These are phyloP conservation scores for Breynia disticha DNA, from an alignment of 441 rosid genomes.

Conservation along the genomic window DNA sequence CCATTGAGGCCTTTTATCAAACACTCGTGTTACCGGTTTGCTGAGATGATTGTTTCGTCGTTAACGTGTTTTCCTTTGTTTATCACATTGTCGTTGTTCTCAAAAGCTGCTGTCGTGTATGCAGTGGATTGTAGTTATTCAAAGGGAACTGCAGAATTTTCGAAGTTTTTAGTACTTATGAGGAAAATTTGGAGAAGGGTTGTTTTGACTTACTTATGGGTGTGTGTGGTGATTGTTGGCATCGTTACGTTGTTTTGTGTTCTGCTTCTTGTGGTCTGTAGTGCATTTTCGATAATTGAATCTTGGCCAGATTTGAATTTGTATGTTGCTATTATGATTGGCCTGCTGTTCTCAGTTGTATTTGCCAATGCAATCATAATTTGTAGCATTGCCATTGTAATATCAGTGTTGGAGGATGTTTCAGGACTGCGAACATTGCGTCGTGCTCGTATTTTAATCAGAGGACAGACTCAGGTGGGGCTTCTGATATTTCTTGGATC, in stretches of 20 bases:
- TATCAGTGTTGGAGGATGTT: constrained; percentile 79
- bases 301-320: constrained; percentile 45
- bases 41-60: constrained; percentile 61
- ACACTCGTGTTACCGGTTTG: constrained; percentile 54
- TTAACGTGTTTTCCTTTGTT: constrained; percentile 70
- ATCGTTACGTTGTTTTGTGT: constrained; percentile 58
- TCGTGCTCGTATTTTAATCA: constrained; percentile 54
- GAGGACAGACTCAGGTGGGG: constrained; percentile 89
- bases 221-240: constrained; percentile 44
- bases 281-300: constrained; percentile 42
- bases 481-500: constrained; percentile 75
- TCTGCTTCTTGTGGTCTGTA: constrained; percentile 46
- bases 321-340: constrained; percentile 45
- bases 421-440: constrained; percentile 67
- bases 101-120: constrained; percentile 66
- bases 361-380: constrained; percentile 68
- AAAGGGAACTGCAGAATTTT: constrained; percentile 34
- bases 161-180: constrained; percentile 40
- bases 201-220: constrained; percentile 57
- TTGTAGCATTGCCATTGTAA: constrained; percentile 64
- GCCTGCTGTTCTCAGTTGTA: constrained; percentile 63
- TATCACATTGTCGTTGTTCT: constrained; percentile 44
- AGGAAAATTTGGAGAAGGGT: constrained; percentile 62
- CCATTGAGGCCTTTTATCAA: constrained; percentile 51
- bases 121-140: constrained; percentile 74